Base-by-base conservation (phyloP, 768 basidiomycete genomes). In the Termitomyces sp. region DNA sequence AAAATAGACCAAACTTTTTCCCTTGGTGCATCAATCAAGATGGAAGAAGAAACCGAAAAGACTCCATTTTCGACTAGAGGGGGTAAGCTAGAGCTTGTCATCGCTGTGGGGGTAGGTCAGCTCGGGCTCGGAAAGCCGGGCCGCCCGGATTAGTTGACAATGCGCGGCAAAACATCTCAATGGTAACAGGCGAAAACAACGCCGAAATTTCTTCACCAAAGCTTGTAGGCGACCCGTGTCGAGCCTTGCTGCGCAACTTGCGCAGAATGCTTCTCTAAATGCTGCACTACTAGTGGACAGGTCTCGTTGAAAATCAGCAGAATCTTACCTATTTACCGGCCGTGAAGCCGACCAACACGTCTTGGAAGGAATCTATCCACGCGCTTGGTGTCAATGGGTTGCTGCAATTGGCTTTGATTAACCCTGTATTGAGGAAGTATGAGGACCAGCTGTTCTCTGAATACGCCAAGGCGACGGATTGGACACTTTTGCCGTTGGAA, bases 241-340 rank as follows among this genome's bases (percentile, higher is more conserved):
- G 36, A 86, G 87, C 67, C 87, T 98, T 62, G 91, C 94, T 17
- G 75, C 78, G 9, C 95, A 98, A 72, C 82, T 98, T 14, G 87
- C 89, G 15, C 82, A 88, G 67, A 83, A 85, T 63, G 83, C 86
- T 9, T 96, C 94, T 6, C 77, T 94, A 36, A 96, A 97, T 74
- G 78, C 88, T 38, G 74, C 83, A 32, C 79, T 94, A 38, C 81
- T 96, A 8, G 79, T 85, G 67, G 85, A 89, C 68, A 77, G 83
- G 55, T 78, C 84, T 49, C 83, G 82, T 65, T 83, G 85, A 73
- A 90, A 82, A 73, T 78, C 76, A 17, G 73, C 83, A 0, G 85
- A 89, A 70, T 96, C 94, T 0, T 98, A 98, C 76, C 84, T 99
- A 40, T 97, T 96, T 73, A 85, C 89, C 14, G 85, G 88, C 45